Evolutionary conservation across 2,329 filamentous ascomycete species (phyloP).

Genomic region (Trichoderma sp.): DNA sequence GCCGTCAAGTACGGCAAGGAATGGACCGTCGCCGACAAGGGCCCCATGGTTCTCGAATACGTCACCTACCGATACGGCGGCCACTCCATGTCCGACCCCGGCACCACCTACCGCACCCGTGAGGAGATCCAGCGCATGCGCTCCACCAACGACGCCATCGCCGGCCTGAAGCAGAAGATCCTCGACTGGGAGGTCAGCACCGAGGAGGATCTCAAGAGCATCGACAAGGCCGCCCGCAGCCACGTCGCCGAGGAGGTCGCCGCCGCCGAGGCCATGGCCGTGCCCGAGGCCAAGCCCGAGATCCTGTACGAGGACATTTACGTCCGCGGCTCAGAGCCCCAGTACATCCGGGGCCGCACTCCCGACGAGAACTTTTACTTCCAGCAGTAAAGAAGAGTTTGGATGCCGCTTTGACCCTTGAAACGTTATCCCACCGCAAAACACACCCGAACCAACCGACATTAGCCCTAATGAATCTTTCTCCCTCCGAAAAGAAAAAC

Average conservation of each 20-base stretch:
- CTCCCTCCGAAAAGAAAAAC: not conserved
- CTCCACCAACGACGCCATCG: conserved; percentile 96
- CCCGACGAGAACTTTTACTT: conserved; percentile 96
- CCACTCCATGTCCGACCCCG: conserved; percentile 99
- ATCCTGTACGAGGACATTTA: conserved; percentile 98
- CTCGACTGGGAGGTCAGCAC: conserved; percentile 89
- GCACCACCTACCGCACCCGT: conserved; percentile 97
- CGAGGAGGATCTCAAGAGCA: conserved; percentile 93
- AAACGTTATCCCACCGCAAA: conserved; percentile 17
- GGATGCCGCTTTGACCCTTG: not conserved
- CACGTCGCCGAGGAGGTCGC: conserved; percentile 89
- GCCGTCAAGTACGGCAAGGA: conserved; percentile 93
- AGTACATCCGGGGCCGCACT: conserved; percentile 83
- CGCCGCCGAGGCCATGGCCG: conserved; percentile 82
- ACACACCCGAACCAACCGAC: not conserved
- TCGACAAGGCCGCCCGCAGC: conserved; percentile 90
- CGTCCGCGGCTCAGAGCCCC: conserved; percentile 81
- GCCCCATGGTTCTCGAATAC: conserved; percentile 95
- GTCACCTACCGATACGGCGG: conserved; percentile 99
- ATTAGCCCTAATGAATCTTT: conserved; percentile 38
- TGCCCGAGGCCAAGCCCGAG: conserved; percentile 75
- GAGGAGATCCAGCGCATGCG: conserved; percentile 99
- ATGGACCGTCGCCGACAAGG: conserved; percentile 79
- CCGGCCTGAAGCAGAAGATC: conserved; percentile 96
- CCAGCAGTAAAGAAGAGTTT: conserved; percentile 49